Base-by-base conservation (phyloP, 305 asterid species). In the Ilex paraguariensis region DNA sequence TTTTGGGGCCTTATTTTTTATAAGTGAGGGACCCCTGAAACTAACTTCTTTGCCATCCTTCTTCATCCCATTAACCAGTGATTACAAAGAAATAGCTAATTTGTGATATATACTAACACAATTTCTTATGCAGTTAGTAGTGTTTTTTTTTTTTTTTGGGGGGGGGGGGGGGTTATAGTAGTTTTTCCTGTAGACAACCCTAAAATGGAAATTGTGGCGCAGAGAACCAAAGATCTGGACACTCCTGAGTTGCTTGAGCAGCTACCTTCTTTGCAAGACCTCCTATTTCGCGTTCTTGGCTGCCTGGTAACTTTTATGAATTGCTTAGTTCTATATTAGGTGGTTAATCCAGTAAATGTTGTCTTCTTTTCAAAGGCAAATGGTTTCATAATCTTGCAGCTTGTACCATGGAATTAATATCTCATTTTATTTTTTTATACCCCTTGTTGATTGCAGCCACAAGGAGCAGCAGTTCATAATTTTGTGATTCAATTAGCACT, bases 191-290 rank as follows among this genome's bases (percentile, higher is more conserved):
- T 63, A 54, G 56, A 32, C 70, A 57, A 56, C 13, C 40, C 64
- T 69, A 45, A 57, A 57, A 58, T 72, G 62, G 40, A 66, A 71
- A 8, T 49, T 11, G 61, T 64, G 30, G 54, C 49, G 55, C 90
- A 94, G 99, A 94, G 91, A 79, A 91, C 90, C 45, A 94, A 88
- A 77, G 99, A 94, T 68, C 80, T 91, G 53, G 95, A 87, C 74
- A 85, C 97, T 36, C 84, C 84, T 3, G 87, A 87, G 63, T 73
- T 92, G 70, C 93, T 94, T 28, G 95, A 83, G 74, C 97, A 94
- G 48, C 76, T 94, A 70, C 95, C 96, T 42, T 88, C 96, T 62
- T 68, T 91, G 64, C 98, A 94, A 64, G 88, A 90, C 50, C 91
- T 94, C 65, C 90, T 90, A 16, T 81, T 80, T 75, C 95, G 99